Evolutionary conservation across 176 grass and related monocot genomes (phyloP), one percentile per base, ranked within the genome.

Genomic region (bread wheat (Triticum aestivum)): DNA sequence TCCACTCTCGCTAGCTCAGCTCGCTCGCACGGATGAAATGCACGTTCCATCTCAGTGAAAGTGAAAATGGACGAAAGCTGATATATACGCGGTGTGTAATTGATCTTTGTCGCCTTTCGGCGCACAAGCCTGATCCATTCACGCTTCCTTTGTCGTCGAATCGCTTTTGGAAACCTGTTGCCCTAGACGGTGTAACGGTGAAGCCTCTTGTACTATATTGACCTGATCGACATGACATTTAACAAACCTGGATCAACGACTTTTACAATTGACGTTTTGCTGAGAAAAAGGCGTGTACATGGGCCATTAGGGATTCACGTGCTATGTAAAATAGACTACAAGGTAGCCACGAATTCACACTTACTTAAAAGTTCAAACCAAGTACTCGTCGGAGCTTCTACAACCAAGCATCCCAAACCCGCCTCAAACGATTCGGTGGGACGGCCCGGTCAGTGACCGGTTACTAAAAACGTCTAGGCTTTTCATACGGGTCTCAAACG

Each of bases 151-250:
- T 42, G 39, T 42, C 86, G 39, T 42, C 86, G 30, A 81, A 85
- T 88, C 70, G 65, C 86, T 82, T 89, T 91, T 85, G 76, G 52
- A 72, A 79, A 85, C 82, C 26, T 56, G 65, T 88, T 85, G 82
- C 77, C 86, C 62, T 88, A 72, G 90, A 54, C 62, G 30, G 69
- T 91, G 90, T 91, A 88, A 91, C 82, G 82, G 86, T 91, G 90
- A 91, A 91, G 90, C 79, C 71, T 88, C 78, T 0, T 70, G 78
- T 64, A 84, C 45, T 76, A 63, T 68, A 24, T 42, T 77, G 73
- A 14, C 35, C 49, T 11, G 42, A 45, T 45, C 78, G 86, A 91
- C 86, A 73, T 88, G 90, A 91, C 90, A 78, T 73, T 82, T 91
- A 91, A 88, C 90, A 88, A 88, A 88, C 86, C 86, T 82, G 13